Evolutionary conservation across 805 yeast species (phyloP), one percentile per base, ranked within the genome.

Genomic region (Ogataea nakhonphanomensis): DNA sequence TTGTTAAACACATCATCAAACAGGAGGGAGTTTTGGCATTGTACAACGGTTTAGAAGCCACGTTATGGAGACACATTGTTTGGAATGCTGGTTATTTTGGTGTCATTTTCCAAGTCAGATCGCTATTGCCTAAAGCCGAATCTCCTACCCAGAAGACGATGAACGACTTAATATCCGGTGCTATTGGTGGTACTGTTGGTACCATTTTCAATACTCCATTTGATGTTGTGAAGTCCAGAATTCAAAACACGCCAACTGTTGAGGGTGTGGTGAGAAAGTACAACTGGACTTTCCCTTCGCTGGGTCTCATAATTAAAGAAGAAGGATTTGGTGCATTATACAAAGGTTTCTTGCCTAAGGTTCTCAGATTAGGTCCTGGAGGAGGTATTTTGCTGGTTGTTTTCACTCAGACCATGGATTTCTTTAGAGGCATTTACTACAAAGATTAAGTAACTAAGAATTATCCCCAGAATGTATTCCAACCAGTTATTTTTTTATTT

Each of bases 51-150:
- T 71, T 93, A 52, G 99, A 93, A 70, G 89, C 97, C 21, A 93
- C 99, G 8, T 66, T 93, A 59, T 93, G 96, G 95, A 85, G 99
- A 76, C 98, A 93, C 64, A 78, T 87, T 45, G 70, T 79, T 45
- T 93, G 99, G 99, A 93, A 93, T 67, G 96, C 96, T 33, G 98
- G 98, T 44, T 93, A 93, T 70, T 93, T 93, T 62, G 99, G 99
- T 49, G 78, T 84, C 53, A 93, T 93, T 55, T 85, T 80, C 78
- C 95, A 88, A 69, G 81, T 88, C 41, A 79, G 95, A 64, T 56
- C 70, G 7, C 52, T 87, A 48, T 71, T 93, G 67, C 98, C 98
- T 53, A 70, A 74, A 62, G 86, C 96, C 31, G 74, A 78, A 46
- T 74, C 71, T 43, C 69, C 82, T 25, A 67, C 84, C 31, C 84